A percentile compares a stretch with the other conserved stretches of the same genome.
Evolutionary conservation across 2,329 filamentous ascomycete species (phyloP).

Genomic region (Fusarium annulatum): DNA sequence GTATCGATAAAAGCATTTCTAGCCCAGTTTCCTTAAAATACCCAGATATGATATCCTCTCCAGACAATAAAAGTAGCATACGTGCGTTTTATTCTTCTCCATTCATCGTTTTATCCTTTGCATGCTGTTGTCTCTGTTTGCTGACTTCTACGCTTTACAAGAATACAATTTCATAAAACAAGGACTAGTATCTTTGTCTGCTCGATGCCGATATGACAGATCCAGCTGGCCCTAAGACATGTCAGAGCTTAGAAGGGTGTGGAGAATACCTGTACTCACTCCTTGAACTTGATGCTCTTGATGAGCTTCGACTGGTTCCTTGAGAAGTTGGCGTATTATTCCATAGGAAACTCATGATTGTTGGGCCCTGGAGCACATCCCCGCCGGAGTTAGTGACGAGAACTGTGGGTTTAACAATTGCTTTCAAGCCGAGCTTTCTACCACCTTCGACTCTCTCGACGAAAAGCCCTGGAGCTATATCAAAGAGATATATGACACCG

Average conservation of each 20-base stretch:
- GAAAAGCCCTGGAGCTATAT: conserved; percentile 52
- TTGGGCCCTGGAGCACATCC: conserved; percentile 45
- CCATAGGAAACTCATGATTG: conserved; percentile 51
- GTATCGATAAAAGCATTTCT: conserved; percentile 35
- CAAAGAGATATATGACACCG: conserved; percentile 51
- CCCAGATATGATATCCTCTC: conserved; percentile 16
- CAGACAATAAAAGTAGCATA: conserved; percentile 26
- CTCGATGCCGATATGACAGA: conserved; percentile 27
- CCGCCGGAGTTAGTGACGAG: conserved; percentile 47
- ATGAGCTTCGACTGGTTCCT: conserved; percentile 29
- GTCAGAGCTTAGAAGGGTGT: conserved; percentile 45
- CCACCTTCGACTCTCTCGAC: conserved; percentile 51
- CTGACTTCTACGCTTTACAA: conserved; percentile 12
- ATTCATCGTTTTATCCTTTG: background rate
- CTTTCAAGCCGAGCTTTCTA: conserved; percentile 48
- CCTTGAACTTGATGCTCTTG: conserved; percentile 37
- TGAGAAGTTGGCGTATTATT: conserved; percentile 41
- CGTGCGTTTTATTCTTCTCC: conserved; percentile 16
- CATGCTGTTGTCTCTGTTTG: background rate
- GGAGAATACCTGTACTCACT: conserved; percentile 43
- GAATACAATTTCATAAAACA: background rate
- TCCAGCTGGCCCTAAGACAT: conserved; percentile 39
- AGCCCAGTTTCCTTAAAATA: conserved; percentile 27
- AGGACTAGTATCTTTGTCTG: conserved; percentile 34
- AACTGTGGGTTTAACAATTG: conserved; percentile 50